Base-by-base conservation (phyloP, 2,329 filamentous ascomycete species). In the Scolecobasidium constrictum region DNA sequence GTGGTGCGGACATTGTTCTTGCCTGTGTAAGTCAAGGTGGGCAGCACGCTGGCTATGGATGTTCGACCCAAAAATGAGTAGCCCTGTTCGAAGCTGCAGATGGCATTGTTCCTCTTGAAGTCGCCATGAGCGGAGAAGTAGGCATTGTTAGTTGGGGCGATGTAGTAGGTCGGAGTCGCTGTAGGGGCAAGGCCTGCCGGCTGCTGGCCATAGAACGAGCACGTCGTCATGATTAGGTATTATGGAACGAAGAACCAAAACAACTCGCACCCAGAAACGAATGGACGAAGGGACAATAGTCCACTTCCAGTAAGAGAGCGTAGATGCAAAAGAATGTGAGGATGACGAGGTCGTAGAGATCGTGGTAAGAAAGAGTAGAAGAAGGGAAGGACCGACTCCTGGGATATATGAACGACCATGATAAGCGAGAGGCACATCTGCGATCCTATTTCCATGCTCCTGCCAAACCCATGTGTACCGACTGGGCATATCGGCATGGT, bases 221-320 rank as follows among this genome's bases (percentile, higher is more conserved):
- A 40, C 13, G 22, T 22, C 6, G 20, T 22, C 36, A 38, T 38
- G 19, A 15, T 23, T 15, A 38, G 15, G 19, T 38, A 23, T 38
- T 18, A 26, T 6, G 9, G 18, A 19, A 28, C 13, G 28, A 22
- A 16, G 23, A 40, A 12, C 18, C 20, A 19, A 5, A 23, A 13
- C n/a, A 31, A 26, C 22, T 26, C 23, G 28, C 28, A 26, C n/a
- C 20, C 19, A 38, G 16, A 33, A 40, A 17, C 6, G 38, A 40
- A 31, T 40, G 22, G 22, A 40, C 38, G 38, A 33, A 33, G 22
- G 38, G 31, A 33, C 28, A 2, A 15, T 7, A 40, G 31, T n/a
- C 19, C 18, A 13, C 4, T 23, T 31, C 31, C 38, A 9, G 26
- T 33, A 28, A 21, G 31, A 33, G 3, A 31, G 11, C 22, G 22